These are phyloP conservation scores for Aspergillus heteromorphus DNA, from an alignment of 495 filamentous ascomycete species.

Conservation along the genomic window DNA sequence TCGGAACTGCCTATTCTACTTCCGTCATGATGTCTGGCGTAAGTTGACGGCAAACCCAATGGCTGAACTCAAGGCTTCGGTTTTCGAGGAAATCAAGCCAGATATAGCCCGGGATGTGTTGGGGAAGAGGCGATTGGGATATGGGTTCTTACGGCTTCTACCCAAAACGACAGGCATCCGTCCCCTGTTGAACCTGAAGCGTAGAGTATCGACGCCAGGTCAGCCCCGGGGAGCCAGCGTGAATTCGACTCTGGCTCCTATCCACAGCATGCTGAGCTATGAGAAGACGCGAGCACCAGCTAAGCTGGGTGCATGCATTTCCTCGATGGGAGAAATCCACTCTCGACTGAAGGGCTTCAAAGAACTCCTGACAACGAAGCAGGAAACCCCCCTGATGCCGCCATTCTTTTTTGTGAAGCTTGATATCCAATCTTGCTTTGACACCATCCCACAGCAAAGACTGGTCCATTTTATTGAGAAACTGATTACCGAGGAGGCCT, in stretches of 20 bases:
- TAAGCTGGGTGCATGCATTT: conserved; percentile 67
- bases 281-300: conserved; percentile 63
- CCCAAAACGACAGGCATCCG: conserved; percentile 69
- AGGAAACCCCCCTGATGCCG: conserved; percentile 3
- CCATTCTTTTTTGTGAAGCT: conserved; percentile 81
- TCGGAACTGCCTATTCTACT: conserved; percentile 82
- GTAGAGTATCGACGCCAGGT: conserved; percentile 46
- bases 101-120: conserved; percentile 54
- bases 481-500: conserved; percentile 59
- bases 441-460: conserved; percentile 81
- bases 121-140: conserved; percentile 59
- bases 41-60: conserved; percentile 68
- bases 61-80: conserved; percentile 58
- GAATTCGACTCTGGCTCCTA: conserved; percentile 72
- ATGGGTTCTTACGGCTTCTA: conserved; percentile 72
- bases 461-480: conserved; percentile 61
- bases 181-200: conserved; percentile 80
- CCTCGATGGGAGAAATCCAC: conserved; percentile 79
- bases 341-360: conserved; percentile 67
- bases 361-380: conserved; percentile 14
- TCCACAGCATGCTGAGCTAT: conserved; percentile 68
- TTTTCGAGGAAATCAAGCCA: conserved; percentile 73
- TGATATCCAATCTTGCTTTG: conserved; percentile 88
- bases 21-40: conserved; percentile 89
- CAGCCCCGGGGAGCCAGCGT: conserved; percentile 62